Base-by-base conservation (phyloP, 225 moss, liverwort and hornwort species). In the Lunularia cruciata region DNA sequence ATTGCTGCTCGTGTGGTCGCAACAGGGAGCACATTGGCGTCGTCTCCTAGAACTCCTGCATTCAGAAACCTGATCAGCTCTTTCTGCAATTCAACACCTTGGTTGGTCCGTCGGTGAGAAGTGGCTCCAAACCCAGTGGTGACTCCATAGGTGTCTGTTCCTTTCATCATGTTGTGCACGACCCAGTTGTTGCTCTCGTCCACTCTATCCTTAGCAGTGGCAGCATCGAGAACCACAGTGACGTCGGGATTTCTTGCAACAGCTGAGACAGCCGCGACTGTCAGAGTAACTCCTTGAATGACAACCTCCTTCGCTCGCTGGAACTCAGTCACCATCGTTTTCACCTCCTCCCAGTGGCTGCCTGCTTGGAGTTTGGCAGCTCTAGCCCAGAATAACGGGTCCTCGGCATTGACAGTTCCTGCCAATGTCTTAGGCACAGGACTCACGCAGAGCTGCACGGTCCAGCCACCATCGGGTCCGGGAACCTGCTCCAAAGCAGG, bases 141-240 rank as follows among this genome's bases (percentile, higher is more conserved):
- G 47, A 76, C 75, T 0, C 75, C 75, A 33, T 75, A 75, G 22
- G 75, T 75, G 49, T 75, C 75, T 2, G 75, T 75, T 13, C 75
- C 75, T 31, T 76, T 76, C 34, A 56, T 63, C 49, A 76, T 59
- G 71, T 71, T 49, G 64, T 64, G 38, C 54, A 65, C 16, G 15
- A 77, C 71, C 76, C 76, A 77, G 47, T 77, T 46, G 49, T 61
- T 69, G 76, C 76, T 76, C 69, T 69, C 61, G 45, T 76, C 75
- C n/a, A 74, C 74, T 46, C 74, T 53, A 0, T 19, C 69, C 54
- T 76, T 76, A 39, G 75, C 75, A 1, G 51, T 33, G 18, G 51
- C 69, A 15, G 69, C 69, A 25, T 76, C 75, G 37, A 76, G 54
- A 28, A 70, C 61, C 1, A 76, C 69, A 1, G 53, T 55, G 36